Evolutionary conservation across 805 yeast species (phyloP), one percentile per base, ranked within the genome.

Genomic region (Saturnispora dispora): DNA sequence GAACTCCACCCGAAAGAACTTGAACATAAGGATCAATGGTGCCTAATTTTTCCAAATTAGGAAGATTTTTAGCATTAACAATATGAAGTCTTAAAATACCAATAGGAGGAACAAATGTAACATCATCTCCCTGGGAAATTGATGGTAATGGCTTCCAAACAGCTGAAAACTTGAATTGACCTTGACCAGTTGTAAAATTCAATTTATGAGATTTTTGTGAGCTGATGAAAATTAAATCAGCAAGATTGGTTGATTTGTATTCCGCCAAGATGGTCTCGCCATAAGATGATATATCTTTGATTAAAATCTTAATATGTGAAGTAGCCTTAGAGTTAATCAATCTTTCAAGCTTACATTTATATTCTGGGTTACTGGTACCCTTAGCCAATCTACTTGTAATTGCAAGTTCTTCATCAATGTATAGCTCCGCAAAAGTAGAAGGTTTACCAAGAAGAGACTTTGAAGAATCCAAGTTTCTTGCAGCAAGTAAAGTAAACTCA

Each of bases 1-100:
- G 60, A 61, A 77, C 77, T 57, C 84, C 85, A 59, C 82, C 80
- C 52, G 79, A 65, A 36, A 77, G 60, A 9, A 85, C 73, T 53
- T 77, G 74, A 39, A 83, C 79, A 59, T 84, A 85, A 4, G 95
- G 93, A 65, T 86, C 90, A 59, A 85, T 81, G 52, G 76, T 78
- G 51, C 93, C 91, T 47, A 84, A 76, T 15, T 81, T 74, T 57
- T 83, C 85, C 58, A 84, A 67, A 58, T 81, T 71, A 57, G 74
- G 70, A 58, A 82, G 66, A 40, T 78, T 76, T 10, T 63, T 63
- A 17, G 82, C 84, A 33, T 71, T 67, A 53, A 81, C 73, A 46
- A 86, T 58, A 59, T 79, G 81, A 37, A 86, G 60, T 68, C 83
- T 77, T 27, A 81, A 63, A 40, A 80, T 81, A 57, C 91, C 95